phyloP scores from a whole-genome alignment of 2,329 filamentous ascomycete species.

The Diaporthe capsici region DNA sequence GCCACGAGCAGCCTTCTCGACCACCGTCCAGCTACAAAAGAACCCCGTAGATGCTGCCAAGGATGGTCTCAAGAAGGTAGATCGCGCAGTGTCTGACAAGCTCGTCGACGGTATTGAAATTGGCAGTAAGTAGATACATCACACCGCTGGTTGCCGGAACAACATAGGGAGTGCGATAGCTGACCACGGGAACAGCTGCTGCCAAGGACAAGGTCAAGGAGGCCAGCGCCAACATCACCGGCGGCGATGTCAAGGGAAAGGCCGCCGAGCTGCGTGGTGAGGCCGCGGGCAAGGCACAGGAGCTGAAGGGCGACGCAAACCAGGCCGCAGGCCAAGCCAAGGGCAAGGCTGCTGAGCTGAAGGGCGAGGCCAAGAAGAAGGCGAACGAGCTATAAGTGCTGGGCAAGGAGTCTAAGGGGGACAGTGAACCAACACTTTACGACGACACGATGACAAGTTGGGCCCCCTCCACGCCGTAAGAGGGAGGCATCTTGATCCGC shows the following conservation, averaged over 20 bases:
- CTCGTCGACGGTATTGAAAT: constrained; percentile 73
- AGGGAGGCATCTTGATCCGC: background rate
- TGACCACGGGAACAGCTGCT: constrained; percentile 48
- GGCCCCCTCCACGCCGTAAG: too few species aligned
- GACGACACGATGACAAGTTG: background rate
- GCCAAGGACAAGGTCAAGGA: constrained; percentile 65
- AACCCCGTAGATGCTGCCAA: constrained; percentile 68
- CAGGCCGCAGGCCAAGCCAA: constrained; percentile 56
- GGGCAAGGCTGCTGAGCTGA: constrained; percentile 45
- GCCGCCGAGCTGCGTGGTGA: constrained; percentile 51
- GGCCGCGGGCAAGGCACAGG: constrained; percentile 48
- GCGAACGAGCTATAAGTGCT: constrained; percentile 38
- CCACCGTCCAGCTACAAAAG: constrained; percentile 61
- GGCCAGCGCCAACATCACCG: constrained; percentile 53
- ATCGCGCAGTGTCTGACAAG: constrained; percentile 72
- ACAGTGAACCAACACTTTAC: background rate
- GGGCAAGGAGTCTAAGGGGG: background rate
- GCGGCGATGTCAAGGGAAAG: constrained; percentile 53
- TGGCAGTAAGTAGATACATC: constrained; percentile 60
- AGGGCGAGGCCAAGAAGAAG: constrained; percentile 43
- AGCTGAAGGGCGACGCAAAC: constrained; percentile 55
- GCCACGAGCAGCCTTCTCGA: constrained; percentile 65
- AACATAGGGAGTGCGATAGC: constrained; percentile 35
- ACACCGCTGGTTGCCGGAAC: background rate
- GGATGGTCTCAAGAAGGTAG: constrained; percentile 71